These are phyloP conservation scores for Gentiana dahurica DNA, from an alignment of 257 asterid species.

Conservation along the genomic window DNA sequence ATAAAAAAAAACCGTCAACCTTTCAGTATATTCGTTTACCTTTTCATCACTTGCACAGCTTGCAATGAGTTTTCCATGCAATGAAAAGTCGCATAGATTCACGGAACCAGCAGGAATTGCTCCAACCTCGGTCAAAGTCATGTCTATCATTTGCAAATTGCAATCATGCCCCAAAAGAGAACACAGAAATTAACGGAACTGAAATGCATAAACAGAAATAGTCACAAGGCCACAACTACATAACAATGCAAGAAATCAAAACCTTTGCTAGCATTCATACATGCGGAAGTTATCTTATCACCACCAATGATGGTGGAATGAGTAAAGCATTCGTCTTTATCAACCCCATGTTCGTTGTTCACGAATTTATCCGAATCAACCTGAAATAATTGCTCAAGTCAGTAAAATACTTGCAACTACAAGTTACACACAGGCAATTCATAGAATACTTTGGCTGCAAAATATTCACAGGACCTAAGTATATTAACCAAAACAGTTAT, in stretches of 20 bases:
- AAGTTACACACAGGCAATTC: too few relatives aligned
- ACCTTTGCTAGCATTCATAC: constrained; percentile 17
- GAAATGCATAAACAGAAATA: neutral
- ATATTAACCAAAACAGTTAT: neutral
- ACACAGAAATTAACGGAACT: neutral
- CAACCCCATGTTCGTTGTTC: constrained; percentile 12
- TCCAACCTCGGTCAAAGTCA: constrained; percentile 15
- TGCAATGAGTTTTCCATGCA: constrained; percentile 26
- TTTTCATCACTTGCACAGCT: constrained; percentile 14
- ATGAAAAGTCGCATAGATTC: constrained; percentile 19
- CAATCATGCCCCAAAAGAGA: neutral
- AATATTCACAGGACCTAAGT: neutral
- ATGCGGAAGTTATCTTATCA: constrained; percentile 6
- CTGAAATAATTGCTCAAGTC: constrained; percentile 9
- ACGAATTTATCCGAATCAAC: constrained; percentile 13
- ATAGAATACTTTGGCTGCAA: neutral
- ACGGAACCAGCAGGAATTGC: constrained; percentile 11
- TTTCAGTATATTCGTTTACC: constrained; percentile 10
- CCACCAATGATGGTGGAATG: constrained; percentile 10
- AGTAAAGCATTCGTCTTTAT: constrained; percentile 14
- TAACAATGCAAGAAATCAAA: neutral
- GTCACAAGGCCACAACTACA: neutral
- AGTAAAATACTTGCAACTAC: too few relatives aligned
- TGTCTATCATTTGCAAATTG: constrained; percentile 9
- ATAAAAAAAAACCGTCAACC: neutral